A percentile compares a stretch with the other conserved stretches of the same genome.
phyloP scores from a whole-genome alignment of 768 basidiomycete species.

The Tylopilus felleus region DNA sequence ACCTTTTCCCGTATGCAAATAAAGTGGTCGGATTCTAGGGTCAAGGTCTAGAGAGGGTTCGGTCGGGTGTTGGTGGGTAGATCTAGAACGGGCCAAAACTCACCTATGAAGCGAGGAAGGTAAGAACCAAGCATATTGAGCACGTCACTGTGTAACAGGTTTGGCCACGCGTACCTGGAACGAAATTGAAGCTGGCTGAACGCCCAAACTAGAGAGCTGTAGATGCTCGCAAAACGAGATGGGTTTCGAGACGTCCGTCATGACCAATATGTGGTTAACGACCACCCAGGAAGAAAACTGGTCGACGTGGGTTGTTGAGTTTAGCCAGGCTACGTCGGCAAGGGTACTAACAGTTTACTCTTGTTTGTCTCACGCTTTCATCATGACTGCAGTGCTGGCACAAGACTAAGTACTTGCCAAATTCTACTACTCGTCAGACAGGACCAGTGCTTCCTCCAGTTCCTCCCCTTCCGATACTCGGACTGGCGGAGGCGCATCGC shows the following conservation, averaged over 20 bases:
- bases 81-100: constrained; percentile 1
- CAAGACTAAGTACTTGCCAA: too few species aligned
- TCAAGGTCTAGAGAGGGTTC: constrained; percentile 63
- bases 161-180: constrained; percentile 74
- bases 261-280: constrained; percentile 20
- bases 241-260: constrained; percentile 51
- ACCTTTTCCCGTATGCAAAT: constrained; percentile 97
- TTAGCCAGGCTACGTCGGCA: constrained; percentile 6
- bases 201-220: constrained; percentile 91
- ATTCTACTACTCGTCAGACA: constrained; percentile 56
- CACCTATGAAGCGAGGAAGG: constrained; percentile 17
- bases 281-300: constrained; percentile 15
- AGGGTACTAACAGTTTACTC: constrained; percentile 27
- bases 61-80: background rate
- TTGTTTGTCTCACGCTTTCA: constrained; percentile 30
- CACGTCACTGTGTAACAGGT: constrained; percentile 4
- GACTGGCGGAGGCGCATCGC: constrained; percentile 58
- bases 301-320: constrained; percentile 25
- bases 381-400: background rate
- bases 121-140: constrained; percentile 14
- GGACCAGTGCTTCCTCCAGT: constrained; percentile 68
- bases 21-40: constrained; percentile 96
- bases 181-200: constrained; percentile 95
- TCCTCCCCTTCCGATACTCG: constrained; percentile 52
- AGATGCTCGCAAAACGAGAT: constrained; percentile 89